Base-by-base conservation (phyloP, 305 asterid genomes). In the Euphrasia arctica region DNA sequence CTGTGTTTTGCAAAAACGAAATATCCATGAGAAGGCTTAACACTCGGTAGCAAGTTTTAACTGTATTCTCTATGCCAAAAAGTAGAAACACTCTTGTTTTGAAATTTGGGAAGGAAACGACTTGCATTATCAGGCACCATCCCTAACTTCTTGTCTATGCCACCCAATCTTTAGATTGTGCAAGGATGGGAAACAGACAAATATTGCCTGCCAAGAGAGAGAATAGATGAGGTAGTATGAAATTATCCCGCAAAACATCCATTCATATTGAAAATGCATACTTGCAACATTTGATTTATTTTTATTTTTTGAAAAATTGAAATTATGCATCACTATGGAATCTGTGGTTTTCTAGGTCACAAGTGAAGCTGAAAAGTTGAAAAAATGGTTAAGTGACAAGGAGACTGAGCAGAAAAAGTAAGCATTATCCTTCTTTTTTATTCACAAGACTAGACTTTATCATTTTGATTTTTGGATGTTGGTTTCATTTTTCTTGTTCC, bases 201-300 rank as follows among this genome's bases (percentile, higher is more conserved):
- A 70, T 62, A 95, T 36, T 93, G 99, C 97, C 83, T 93, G 76
- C 95, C 96, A 48, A 79, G 64, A 77, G 89, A 82, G 69, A 90
- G 77, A 82, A 82, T 90, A 69, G 95, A 93, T 60, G 95, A 93
- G 99, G 99, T 93, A 57, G 47, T 63, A 28, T 64, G 31, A 10
- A 60, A 54, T 49, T 34, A 51, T 60, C n/a, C 58, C 36, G 47
- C 32, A 54, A 36, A 63, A 29, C 70, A 32, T 69, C 47, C 55
- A 65, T 67, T 18, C 58, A 54, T 59, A 28, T 70, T 14, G 47
- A 67, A 66, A 15, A 28, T 41, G 39, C 63, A 36, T 59, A 52
- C 48, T 54, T 39, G 9, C 42, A 54, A 12, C 18, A 45, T 54
- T 4, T 63, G 27, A n/a, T 58, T 29, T 58, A n/a, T 47, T 15